Evolutionary conservation across 2,329 filamentous ascomycete species (phyloP).

Genomic region (Venturiaceae sp.): DNA sequence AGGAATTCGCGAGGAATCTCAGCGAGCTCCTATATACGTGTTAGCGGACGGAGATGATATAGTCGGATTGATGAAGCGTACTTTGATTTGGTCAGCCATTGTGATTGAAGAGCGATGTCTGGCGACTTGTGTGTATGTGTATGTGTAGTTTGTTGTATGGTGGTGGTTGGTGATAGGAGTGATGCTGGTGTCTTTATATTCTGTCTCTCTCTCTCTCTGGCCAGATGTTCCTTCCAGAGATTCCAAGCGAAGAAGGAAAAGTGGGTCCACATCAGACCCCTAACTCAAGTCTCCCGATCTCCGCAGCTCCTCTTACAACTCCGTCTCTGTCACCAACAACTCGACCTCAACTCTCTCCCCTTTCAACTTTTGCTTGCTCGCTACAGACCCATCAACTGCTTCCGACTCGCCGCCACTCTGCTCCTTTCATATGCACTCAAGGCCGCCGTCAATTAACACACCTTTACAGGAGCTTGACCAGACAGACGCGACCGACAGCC

Average conservation of each 20-base stretch:
- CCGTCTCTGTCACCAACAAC: not conserved
- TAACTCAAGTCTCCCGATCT: not conserved
- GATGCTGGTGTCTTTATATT: not conserved
- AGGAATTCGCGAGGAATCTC: constrained; percentile 10
- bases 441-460: not conserved
- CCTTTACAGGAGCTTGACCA: not conserved
- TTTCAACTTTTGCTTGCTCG: not conserved
- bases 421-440: not conserved
- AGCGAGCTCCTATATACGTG: constrained; percentile 6
- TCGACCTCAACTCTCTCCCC: not conserved
- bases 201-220: not conserved
- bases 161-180: not conserved
- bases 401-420: not conserved
- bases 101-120: not conserved
- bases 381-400: not conserved
- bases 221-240: not conserved
- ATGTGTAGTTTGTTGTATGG: not conserved
- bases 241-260: not conserved
- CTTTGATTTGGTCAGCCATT: constrained; percentile 9
- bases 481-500: not conserved
- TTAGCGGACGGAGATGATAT: not conserved
- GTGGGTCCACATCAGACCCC: not conserved
- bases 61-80: not conserved
- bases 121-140: not conserved
- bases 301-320: not conserved